These are phyloP conservation scores for Drechslerella dactyloides DNA, from an alignment of 2,329 filamentous ascomycete genomes.

Conservation along the genomic window DNA sequence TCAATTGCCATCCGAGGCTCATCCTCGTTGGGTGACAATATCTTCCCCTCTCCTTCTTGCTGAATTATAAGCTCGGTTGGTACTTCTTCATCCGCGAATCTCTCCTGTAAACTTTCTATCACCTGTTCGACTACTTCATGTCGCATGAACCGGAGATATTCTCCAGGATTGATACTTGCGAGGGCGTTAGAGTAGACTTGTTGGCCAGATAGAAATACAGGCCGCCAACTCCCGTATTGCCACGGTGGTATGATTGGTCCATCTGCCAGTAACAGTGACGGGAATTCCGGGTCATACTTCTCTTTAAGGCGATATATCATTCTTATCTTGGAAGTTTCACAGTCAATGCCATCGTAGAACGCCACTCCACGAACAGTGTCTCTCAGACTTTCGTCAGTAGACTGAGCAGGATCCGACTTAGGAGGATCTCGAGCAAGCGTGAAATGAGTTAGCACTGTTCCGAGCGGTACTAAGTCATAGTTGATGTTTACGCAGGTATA, in stretches of 20 bases:
- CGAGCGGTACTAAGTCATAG: not conserved
- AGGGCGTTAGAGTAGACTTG: not conserved
- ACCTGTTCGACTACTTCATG: not conserved
- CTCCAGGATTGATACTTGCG: slow-evolving; percentile 12
- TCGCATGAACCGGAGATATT: slow-evolving; percentile 4
- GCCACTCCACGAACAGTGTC: slow-evolving; percentile 15
- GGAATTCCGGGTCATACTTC: slow-evolving; percentile 9
- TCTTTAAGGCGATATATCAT: slow-evolving; percentile 18
- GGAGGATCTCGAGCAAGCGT: slow-evolving; percentile 21
- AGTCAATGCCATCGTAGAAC: slow-evolving; percentile 22
- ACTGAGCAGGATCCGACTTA: slow-evolving; percentile 7
- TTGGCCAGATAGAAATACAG: slow-evolving; percentile 16
- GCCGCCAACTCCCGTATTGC: too few species aligned
- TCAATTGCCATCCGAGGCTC: too few species aligned
- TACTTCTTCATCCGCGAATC: not conserved
- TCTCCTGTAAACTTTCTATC: not conserved
- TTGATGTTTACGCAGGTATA: slow-evolving; percentile 23
- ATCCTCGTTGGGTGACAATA: too few species aligned
- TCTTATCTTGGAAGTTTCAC: slow-evolving; percentile 14
- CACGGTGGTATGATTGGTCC: too few species aligned
- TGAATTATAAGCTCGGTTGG: too few species aligned
- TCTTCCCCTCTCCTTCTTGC: too few species aligned
- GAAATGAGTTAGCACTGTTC: slow-evolving; percentile 23
- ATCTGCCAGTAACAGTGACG: too few species aligned
- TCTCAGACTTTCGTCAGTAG: not conserved